These are phyloP conservation scores for Lentinula edodes DNA, from an alignment of 768 basidiomycete genomes.

Conservation along the genomic window DNA sequence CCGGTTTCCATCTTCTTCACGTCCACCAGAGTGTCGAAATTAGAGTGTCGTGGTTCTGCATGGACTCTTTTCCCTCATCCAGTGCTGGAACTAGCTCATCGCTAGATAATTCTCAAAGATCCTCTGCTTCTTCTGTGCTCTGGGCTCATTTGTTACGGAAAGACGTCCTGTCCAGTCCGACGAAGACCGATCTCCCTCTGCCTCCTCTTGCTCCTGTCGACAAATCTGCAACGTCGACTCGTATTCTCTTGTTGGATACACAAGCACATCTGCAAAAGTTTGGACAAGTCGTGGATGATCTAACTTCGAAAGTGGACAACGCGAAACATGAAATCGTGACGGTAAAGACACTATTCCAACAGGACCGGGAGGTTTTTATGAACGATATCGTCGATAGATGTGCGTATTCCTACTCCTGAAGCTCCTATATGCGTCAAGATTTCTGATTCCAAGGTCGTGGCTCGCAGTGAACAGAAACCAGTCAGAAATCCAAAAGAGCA, in stretches of 20 bases:
- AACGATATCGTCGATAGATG: constrained; percentile 53
- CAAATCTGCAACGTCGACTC: constrained; percentile 63
- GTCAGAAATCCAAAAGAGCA: constrained; percentile 48
- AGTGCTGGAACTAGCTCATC: not conserved
- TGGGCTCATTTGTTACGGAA: constrained; percentile 57
- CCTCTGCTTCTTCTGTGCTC: constrained; percentile 12
- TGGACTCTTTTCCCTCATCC: not conserved
- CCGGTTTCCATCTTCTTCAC: too few species aligned
- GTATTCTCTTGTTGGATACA: constrained; percentile 69
- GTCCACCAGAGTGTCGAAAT: not conserved
- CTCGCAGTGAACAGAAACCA: constrained; percentile 59
- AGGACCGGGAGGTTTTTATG: constrained; percentile 50
- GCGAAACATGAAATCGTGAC: constrained; percentile 47
- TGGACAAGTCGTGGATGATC: constrained; percentile 46
- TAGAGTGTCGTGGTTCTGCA: not conserved
- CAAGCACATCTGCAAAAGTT: constrained; percentile 69
- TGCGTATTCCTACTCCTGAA: constrained; percentile 22
- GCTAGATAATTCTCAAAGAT: not conserved
- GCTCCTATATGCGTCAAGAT: constrained; percentile 10
- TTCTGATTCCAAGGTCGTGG: not conserved
- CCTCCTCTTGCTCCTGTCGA: constrained; percentile 52
- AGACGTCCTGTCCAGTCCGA: constrained; percentile 18
- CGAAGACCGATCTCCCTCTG: constrained; percentile 16
- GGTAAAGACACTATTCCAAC: constrained; percentile 53
- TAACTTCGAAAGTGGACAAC: constrained; percentile 45